Conservation (phyloP, 1,284 basidiomycete species). For the Ceratobasidium sp. region DNA sequence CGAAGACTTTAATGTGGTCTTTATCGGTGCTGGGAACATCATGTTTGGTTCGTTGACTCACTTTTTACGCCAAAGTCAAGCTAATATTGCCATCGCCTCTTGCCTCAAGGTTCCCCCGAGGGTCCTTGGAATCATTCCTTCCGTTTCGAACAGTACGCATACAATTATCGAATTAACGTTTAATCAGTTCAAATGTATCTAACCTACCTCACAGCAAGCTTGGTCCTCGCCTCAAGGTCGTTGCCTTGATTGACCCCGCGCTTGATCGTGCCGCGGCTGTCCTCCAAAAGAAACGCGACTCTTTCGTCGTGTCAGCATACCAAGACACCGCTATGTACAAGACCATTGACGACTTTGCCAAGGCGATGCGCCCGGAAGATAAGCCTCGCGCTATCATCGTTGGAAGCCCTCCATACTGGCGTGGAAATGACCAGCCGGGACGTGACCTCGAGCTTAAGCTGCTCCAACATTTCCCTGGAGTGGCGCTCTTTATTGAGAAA, state of each 20-base stretch:
- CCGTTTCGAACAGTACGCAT: constrained; percentile 86
- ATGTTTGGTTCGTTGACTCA: constrained; percentile 78
- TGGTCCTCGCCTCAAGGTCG: constrained; percentile 94
- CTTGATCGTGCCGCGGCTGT: constrained; percentile 84
- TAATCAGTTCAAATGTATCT: constrained; percentile 15
- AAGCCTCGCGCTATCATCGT: constrained; percentile 82
- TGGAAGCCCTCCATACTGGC: constrained; percentile 94
- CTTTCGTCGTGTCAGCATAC: constrained; percentile 95
- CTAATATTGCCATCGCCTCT: constrained; percentile 23
- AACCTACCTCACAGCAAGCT: constrained; percentile 77
- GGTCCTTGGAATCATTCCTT: constrained; percentile 96
- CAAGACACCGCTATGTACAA: constrained; percentile 90
- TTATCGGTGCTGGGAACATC: constrained; percentile 93
- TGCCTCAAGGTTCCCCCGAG: constrained; percentile 76
- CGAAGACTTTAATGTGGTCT: constrained; percentile 89
- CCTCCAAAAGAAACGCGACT: constrained; percentile 91
- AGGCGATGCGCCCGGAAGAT: constrained; percentile 67
- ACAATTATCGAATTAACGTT: constrained; percentile 24
- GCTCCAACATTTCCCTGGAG: constrained; percentile 88
- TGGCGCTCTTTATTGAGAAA: constrained; percentile 96
- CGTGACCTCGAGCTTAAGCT: constrained; percentile 93
- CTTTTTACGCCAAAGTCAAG: neutral
- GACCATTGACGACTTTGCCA: constrained; percentile 85
- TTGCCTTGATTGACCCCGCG: constrained; percentile 93
- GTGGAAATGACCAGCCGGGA: constrained; percentile 81